Evolutionary conservation across 176 grass and related monocot genomes (phyloP).

Genomic region (Juncus inflexus): DNA sequence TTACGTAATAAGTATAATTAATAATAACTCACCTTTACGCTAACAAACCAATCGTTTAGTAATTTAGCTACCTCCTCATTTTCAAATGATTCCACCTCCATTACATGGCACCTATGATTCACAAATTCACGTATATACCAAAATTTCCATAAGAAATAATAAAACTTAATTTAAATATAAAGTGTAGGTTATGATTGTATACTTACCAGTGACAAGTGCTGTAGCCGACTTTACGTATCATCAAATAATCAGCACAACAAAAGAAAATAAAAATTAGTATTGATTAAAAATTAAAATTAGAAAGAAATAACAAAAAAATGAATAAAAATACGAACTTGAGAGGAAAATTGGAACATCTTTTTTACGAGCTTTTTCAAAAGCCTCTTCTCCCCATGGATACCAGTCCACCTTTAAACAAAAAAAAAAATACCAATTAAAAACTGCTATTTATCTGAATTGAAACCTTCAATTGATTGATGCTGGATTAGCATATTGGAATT

Average conservation of each 20-base stretch:
- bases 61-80: conserved; percentile 81
- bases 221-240: conserved; percentile 68
- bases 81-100: conserved; percentile 97
- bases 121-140: not conserved
- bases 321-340: conserved; percentile 47
- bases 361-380: conserved; percentile 78
- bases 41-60: conserved; percentile 92
- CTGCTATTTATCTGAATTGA: not conserved
- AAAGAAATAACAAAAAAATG: not conserved
- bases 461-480: not conserved
- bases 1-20: conserved; percentile 1
- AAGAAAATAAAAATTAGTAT: conserved; percentile 15
- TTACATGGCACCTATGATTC: conserved; percentile 86
- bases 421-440: not conserved
- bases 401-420: conserved; percentile 65
- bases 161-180: not conserved
- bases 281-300: not conserved
- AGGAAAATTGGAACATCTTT: conserved; percentile 84
- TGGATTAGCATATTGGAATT: not conserved
- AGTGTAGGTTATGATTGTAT: not conserved
- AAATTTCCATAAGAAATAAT: not conserved
- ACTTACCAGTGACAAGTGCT: conserved; percentile 95
- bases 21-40: conserved; percentile 64
- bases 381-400: conserved; percentile 96
- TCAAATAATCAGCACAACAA: conserved; percentile 11